Conservation (phyloP, 257 asterid species). For the Lycium ferocissimum region DNA sequence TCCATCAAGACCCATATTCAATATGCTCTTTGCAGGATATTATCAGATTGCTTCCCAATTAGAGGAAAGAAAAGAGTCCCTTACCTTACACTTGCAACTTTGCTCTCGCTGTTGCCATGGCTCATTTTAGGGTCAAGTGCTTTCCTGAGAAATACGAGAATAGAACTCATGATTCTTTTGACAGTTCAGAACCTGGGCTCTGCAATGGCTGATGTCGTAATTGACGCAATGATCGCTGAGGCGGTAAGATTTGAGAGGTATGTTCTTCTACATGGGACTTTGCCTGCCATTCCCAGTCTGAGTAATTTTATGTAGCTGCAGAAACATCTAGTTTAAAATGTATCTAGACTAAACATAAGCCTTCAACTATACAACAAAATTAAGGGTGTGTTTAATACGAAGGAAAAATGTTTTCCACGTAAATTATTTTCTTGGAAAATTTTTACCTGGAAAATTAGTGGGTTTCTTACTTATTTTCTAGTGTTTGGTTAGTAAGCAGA, state of each 20-base stretch:
- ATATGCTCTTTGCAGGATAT: conserved; percentile 62
- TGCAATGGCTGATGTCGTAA: conserved; percentile 98
- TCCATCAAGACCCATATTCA: conserved; percentile 20
- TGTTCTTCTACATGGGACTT: conserved; percentile 32
- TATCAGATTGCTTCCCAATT: conserved; percentile 92
- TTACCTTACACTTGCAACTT: conserved; percentile 75
- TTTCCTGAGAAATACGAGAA: conserved; percentile 65
- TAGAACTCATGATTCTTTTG: conserved; percentile 79
- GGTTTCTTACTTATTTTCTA: too few relatives aligned
- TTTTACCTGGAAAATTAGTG: too few relatives aligned
- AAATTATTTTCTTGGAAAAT: too few relatives aligned
- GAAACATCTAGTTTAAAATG: not conserved
- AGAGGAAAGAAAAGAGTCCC: conserved; percentile 88
- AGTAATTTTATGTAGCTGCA: not conserved
- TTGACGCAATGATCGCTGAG: conserved; percentile 99
- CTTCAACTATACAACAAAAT: not conserved
- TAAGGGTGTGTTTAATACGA: not conserved
- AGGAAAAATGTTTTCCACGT: too few relatives aligned
- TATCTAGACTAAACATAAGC: not conserved
- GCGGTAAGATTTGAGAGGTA: conserved; percentile 90
- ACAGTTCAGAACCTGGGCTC: conserved; percentile 91
- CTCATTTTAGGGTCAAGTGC: conserved; percentile 58
- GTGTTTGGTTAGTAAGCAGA: too few relatives aligned
- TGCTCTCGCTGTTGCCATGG: conserved; percentile 90
- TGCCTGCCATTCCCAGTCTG: conserved; percentile 9